Evolutionary conservation across 331 rosid genomes (phyloP).

Genomic region (Stylosanthes scabra): DNA sequence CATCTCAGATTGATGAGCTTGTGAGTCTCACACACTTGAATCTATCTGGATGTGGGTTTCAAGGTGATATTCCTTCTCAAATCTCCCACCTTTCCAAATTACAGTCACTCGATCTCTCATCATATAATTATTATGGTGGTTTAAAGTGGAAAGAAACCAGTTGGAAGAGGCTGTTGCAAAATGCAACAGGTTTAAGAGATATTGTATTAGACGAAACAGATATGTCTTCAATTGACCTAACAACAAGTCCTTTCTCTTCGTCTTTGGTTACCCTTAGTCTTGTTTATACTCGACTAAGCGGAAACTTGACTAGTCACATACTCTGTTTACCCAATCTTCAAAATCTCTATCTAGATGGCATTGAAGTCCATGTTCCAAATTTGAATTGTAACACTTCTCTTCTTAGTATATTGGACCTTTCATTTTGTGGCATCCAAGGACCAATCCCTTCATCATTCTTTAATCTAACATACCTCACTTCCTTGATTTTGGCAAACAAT

Average conservation of each 20-base stretch:
- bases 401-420: background rate
- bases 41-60: background rate
- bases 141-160: background rate
- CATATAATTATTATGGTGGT: no score
- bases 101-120: background rate
- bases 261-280: background rate
- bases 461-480: no score
- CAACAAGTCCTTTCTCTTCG: background rate
- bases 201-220: background rate
- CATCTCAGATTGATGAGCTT: background rate
- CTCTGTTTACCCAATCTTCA: background rate
- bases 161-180: background rate
- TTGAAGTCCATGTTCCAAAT: background rate
- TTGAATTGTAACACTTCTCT: background rate
- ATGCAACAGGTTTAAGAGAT: background rate
- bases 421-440: background rate
- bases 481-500: background rate
- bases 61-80: background rate
- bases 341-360: rapidly evolving
- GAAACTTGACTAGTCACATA: background rate
- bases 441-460: background rate
- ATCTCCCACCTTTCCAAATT: background rate
- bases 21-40: background rate
- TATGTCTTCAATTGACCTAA: background rate
- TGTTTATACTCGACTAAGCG: background rate